These are phyloP conservation scores for Amaranthus cruentus DNA, from an alignment of 148 eudicot genomes.

Conservation along the genomic window DNA sequence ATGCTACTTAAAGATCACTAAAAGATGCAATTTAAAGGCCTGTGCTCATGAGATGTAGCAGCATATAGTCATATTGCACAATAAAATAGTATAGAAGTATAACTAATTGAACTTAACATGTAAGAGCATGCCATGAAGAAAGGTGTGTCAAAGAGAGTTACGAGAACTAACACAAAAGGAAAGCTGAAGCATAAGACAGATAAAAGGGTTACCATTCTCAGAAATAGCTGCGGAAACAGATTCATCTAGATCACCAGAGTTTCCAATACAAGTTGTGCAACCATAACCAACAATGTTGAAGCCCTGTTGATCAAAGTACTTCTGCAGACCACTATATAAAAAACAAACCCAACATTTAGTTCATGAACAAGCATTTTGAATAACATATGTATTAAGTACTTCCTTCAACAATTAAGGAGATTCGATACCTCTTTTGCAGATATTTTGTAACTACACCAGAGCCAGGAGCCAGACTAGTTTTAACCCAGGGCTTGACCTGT, in stretches of 20 bases:
- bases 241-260: constrained; percentile 95
- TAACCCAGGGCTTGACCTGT: constrained; percentile 97
- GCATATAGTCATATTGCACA: background rate
- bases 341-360: background rate
- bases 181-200: constrained; percentile 9
- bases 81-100: no score
- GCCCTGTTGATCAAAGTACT: constrained; percentile 86
- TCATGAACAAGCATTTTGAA: background rate
- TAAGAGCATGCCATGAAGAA: no score
- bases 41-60: background rate
- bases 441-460: constrained; percentile 94
- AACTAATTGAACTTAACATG: no score
- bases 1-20: background rate
- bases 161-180: background rate
- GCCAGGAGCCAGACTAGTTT: constrained; percentile 96
- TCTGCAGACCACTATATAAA: constrained; percentile 73
- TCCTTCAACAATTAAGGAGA: background rate
- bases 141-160: background rate
- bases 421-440: constrained; percentile 57
- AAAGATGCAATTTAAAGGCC: background rate
- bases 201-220: constrained; percentile 57
- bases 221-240: constrained; percentile 77
- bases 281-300: constrained; percentile 91
- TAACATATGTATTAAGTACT: background rate
- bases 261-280: constrained; percentile 98